Evolutionary conservation across 768 basidiomycete species (phyloP).

Genomic region (Cubamyces sp.): DNA sequence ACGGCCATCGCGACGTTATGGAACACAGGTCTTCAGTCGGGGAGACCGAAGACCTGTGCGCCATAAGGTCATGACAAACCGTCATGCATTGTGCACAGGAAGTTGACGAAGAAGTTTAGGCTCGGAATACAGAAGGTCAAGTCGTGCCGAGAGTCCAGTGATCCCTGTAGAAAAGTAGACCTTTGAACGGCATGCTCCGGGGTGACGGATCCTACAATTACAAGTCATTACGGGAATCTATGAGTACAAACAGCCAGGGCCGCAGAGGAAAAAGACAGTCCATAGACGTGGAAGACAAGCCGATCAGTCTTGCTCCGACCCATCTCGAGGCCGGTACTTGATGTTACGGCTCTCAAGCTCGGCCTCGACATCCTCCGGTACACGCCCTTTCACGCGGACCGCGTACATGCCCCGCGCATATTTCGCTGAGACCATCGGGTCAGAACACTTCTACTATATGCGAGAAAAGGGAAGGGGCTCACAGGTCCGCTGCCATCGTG

Average conservation of each 20-base stretch:
- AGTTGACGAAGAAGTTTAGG: no score
- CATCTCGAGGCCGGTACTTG: slow-evolving; percentile 85
- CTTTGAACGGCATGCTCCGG: background rate
- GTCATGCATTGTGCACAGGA: background rate
- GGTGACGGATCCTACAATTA: background rate
- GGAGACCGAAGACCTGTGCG: slow-evolving; percentile 6
- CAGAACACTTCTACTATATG: background rate
- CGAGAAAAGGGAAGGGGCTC: slow-evolving; percentile 35
- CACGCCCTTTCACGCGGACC: slow-evolving; percentile 81
- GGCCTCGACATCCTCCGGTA: slow-evolving; percentile 84
- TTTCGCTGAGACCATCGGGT: slow-evolving; percentile 66
- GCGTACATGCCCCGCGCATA: slow-evolving; percentile 93
- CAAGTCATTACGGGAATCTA: background rate
- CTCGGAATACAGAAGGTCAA: no score
- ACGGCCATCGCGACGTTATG: background rate
- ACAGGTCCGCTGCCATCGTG: slow-evolving; percentile 95
- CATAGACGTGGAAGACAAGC: background rate
- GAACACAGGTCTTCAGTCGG: slow-evolving; percentile 17
- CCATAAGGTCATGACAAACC: slow-evolving; percentile 1
- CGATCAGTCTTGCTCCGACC: slow-evolving; percentile 51
- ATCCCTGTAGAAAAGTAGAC: no score
- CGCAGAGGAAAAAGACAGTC: background rate
- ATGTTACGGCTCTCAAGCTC: slow-evolving; percentile 79
- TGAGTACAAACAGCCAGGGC: background rate
- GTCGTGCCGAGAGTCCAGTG: no score